phyloP scores from a whole-genome alignment of 306 rosid genomes.

The Bauhinia variegata region DNA sequence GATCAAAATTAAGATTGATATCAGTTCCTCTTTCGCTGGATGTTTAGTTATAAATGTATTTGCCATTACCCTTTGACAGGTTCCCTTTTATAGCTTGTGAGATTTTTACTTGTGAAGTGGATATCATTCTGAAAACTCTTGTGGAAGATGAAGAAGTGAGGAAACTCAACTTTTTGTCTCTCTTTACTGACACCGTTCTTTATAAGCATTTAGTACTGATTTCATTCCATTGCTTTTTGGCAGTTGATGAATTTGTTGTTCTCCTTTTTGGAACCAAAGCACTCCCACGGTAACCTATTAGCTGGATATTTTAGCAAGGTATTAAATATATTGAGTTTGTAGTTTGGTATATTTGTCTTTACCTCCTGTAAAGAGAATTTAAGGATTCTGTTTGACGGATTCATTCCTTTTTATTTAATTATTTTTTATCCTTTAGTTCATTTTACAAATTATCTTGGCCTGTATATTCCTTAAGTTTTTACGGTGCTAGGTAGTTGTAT shows the following conservation, averaged over 20 bases:
- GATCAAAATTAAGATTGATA: conserved; percentile 30
- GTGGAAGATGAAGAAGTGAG: conserved; percentile 95
- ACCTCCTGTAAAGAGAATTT: conserved; percentile 2
- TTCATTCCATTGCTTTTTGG: conserved; percentile 46
- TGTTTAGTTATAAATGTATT: conserved; percentile 36
- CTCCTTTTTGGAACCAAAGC: conserved; percentile 87
- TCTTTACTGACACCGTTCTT: conserved; percentile 19
- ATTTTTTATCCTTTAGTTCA: conserved; percentile 7
- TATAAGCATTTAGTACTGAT: conserved; percentile 38
- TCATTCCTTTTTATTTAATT: background rate
- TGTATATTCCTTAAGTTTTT: conserved; percentile 36
- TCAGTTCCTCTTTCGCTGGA: conserved; percentile 22
- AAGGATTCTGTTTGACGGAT: background rate
- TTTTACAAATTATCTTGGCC: conserved; percentile 16
- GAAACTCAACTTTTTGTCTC: conserved; percentile 21
- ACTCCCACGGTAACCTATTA: conserved; percentile 75
- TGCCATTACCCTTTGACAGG: conserved; percentile 56
- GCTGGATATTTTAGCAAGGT: conserved; percentile 99
- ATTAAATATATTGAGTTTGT: conserved; percentile 37
- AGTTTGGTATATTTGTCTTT: conserved; percentile 15
- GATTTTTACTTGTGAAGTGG: conserved; percentile 98
- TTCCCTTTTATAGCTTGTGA: conserved; percentile 97
- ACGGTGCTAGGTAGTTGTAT: conserved; percentile 86
- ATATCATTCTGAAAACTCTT: conserved; percentile 84
- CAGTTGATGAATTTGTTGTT: conserved; percentile 91